Percentiles rank a stretch among this genome's conserved stretches.
Conservation (phyloP, 805 yeast species). For the Zygoascus flipseniorum region DNA sequence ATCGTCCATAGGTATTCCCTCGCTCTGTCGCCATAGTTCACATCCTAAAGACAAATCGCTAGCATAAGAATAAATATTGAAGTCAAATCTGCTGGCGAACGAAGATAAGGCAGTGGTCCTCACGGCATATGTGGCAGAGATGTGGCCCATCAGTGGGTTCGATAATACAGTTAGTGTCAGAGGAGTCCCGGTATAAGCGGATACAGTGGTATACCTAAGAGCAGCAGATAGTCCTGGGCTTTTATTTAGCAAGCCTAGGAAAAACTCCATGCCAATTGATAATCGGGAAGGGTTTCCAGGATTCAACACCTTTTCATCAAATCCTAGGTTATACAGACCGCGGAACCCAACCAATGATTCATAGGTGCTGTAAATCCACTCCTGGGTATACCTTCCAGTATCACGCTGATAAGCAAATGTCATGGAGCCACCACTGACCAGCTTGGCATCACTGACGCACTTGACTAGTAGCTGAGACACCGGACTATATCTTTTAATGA, state of each 20-base stretch:
- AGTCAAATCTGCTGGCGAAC: slow-evolving; percentile 77
- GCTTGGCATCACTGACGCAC: slow-evolving; percentile 60
- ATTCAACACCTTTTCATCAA: slow-evolving; percentile 17
- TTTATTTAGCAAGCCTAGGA: slow-evolving; percentile 78
- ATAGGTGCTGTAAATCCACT: slow-evolving; percentile 71
- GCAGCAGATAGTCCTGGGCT: slow-evolving; percentile 88
- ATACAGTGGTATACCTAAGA: slow-evolving; percentile 72
- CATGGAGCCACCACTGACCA: slow-evolving; percentile 42
- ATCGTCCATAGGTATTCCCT: neutral
- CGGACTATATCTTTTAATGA: slow-evolving; percentile 52
- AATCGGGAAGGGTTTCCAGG: slow-evolving; percentile 38
- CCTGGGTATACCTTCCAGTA: slow-evolving; percentile 54
- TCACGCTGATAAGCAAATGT: slow-evolving; percentile 52
- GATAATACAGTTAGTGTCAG: slow-evolving; percentile 76
- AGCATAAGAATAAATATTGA: slow-evolving; percentile 83
- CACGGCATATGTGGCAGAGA: slow-evolving; percentile 81
- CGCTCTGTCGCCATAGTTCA: slow-evolving; percentile 57
- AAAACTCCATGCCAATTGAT: slow-evolving; percentile 75
- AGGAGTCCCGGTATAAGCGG: slow-evolving; percentile 84
- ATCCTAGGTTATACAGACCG: slow-evolving; percentile 59
- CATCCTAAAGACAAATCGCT: slow-evolving; percentile 81
- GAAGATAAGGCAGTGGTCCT: slow-evolving; percentile 65
- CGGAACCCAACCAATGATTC: slow-evolving; percentile 80
- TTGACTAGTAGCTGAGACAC: slow-evolving; percentile 60
- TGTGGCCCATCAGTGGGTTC: slow-evolving; percentile 85